Evolutionary conservation across 176 grass and related monocot species (phyloP), one percentile per base, ranked within the genome.

Genomic region (Pontederia crassipes): DNA sequence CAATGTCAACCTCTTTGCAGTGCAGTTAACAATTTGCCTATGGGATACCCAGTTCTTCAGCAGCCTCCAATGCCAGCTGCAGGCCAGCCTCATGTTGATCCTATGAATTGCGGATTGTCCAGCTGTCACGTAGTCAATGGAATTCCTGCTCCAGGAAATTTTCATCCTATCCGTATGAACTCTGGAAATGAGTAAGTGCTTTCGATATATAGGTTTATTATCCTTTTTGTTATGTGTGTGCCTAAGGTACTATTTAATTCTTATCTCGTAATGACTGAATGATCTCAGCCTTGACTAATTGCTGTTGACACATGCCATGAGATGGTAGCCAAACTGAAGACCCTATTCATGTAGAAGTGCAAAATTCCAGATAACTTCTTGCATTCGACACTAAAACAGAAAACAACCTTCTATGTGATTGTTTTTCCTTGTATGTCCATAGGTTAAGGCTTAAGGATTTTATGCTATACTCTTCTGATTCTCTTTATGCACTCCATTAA

Each of bases 31-130:
- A 83, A 76, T 82, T 67, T 92, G 53, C 88, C 94, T 15, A 93
- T 98, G 79, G 94, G 88, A 54, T 98, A 98, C 68, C 94, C 94
- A 52, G 85, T 98, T 70, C 70, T 98, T 71, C 94, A 93, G 64
- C 94, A 93, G 61, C 79, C 85, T 83, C 68, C 76, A 20, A 88
- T 93, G 68, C 77, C 77, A 71, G 71, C 82, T 76, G 67, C 81
- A 4, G 67, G 87, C 27, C 84, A 85, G 15, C 82, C 94, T 68
- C 85, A 93, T 50, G 69, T 83, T 58, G 94, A 93, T 51, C 63
- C 79, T 12, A 82, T 81, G 66, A 58, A 65, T 52, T 79, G 86
- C 55, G 83, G 78, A 68, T 18, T 92, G 64, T 76, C 93, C 46
- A 80, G 74, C 32, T 81, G 84, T 80, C 88, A 86, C 77, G 74